Conservation (phyloP, 2,329 filamentous ascomycete genomes). For the Trichoderma cornu-damae region DNA sequence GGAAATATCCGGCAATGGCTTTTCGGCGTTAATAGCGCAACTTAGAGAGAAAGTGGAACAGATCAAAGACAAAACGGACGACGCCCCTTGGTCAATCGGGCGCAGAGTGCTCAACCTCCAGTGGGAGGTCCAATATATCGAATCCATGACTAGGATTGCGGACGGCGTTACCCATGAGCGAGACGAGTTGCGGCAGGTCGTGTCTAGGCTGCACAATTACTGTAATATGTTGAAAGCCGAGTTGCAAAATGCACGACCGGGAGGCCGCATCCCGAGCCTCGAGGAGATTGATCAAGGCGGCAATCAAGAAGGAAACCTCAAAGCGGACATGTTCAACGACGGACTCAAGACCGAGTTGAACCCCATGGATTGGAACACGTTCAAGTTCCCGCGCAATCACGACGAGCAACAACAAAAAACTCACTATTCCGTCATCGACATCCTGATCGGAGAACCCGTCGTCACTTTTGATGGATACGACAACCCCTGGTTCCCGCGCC, state of each 20-base stretch:
- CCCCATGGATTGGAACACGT: background rate
- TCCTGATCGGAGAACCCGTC: conserved; percentile 1
- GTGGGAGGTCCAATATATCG: background rate
- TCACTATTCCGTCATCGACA: background rate
- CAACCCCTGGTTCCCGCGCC: conserved; percentile 2
- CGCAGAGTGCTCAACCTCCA: background rate
- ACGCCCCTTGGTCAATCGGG: background rate
- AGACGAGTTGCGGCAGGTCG: background rate
- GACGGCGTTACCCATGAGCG: background rate
- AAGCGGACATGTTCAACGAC: background rate
- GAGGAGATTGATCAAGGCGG: background rate
- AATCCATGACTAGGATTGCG: background rate
- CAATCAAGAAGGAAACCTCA: background rate
- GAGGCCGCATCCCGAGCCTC: background rate
- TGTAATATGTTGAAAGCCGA: background rate
- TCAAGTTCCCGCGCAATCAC: background rate
- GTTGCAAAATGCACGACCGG: background rate
- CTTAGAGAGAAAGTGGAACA: background rate
- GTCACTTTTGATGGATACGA: background rate
- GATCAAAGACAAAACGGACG: background rate
- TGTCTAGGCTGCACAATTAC: background rate
- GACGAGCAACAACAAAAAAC: background rate
- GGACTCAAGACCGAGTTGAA: background rate
- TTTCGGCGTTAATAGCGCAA: background rate
- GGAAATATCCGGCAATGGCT: background rate